Base-by-base conservation (phyloP, 192 early-diverging fungal species). In the Coemansia sp. region DNA sequence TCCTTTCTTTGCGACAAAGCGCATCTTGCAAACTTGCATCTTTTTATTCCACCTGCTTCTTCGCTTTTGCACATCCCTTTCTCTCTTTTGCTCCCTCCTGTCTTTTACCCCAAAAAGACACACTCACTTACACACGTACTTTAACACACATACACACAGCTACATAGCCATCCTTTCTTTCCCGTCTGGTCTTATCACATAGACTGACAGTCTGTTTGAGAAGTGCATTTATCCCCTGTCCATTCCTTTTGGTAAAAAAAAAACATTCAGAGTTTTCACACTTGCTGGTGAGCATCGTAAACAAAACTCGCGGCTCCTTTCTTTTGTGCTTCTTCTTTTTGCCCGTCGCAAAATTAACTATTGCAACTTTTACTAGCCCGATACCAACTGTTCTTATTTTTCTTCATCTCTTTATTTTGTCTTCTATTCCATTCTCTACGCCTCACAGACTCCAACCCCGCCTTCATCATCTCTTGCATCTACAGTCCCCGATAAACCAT, bases 1-100 rank as follows among this genome's bases (percentile, higher is more conserved):
- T 43, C 17, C 41, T 53, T 40, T 40, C 52, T 53, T 53, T 53
- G 52, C 52, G 27, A 40, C 52, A 53, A 53, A 53, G 52, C 30
- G 21, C 49, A 24, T n/a, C n/a, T 30, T 30, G 27, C 27, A 30
- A 30, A 30, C 27, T 30, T 30, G 27, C 27, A 30, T 30, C 27
- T 30, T 30, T 30, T 30, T 17, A 42, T 42, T 42, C 14, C 14
- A n/a, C 12, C 41, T 9, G 14, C 41, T 42, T 17, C 17, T 42
- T 42, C 41, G 4, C 41, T 5, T 42, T 13, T n/a, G 17, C 22
- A 47, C 15, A 10, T 47, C 46, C 9, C 3, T 22, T 47, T 47
- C 22, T 47, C 46, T 47, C 46, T 17, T 21, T 47, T 17, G 9
- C 21, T 47, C 41, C 2, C 14, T 17, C 41, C 13, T 42, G 14